These are phyloP conservation scores for Claviceps sp. DNA, from an alignment of 2,329 filamentous ascomycete genomes.

Conservation along the genomic window DNA sequence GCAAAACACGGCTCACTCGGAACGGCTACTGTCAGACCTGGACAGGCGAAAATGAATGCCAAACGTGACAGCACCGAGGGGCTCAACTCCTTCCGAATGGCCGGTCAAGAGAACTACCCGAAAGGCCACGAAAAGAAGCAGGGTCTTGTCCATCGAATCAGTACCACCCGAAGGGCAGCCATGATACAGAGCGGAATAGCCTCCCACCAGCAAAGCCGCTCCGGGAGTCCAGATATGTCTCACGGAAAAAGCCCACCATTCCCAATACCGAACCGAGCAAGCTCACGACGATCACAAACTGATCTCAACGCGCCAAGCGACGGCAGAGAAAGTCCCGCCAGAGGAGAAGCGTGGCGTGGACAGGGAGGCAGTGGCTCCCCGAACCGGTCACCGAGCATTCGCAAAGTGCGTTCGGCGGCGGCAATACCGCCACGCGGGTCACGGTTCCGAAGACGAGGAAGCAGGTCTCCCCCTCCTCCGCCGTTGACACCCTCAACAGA, in stretches of 20 bases:
- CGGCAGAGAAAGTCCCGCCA: conserved; percentile 64
- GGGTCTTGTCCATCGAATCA: conserved; percentile 27
- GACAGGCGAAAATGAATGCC: conserved; percentile 22
- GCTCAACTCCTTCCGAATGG: conserved; percentile 30
- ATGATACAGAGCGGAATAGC: conserved; percentile 70
- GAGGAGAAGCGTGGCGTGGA: conserved; percentile 41
- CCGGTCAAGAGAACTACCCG: conserved; percentile 17
- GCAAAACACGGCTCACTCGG: conserved; percentile 30
- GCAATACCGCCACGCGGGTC: conserved; percentile 45
- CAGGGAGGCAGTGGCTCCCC: conserved; percentile 34
- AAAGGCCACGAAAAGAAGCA: conserved; percentile 16
- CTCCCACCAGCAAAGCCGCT: conserved; percentile 49
- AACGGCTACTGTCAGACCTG: conserved; percentile 28
- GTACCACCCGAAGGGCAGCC: conserved; percentile 61
- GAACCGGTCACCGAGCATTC: conserved; percentile 49
- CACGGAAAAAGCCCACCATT: conserved; percentile 63
- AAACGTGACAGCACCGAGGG: conserved; percentile 28
- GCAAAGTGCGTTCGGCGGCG: conserved; percentile 76
- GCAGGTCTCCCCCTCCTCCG: conserved; percentile 50
- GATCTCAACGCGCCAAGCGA: conserved; percentile 56
- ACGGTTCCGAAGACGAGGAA: conserved; percentile 35
- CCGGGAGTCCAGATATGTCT: conserved; percentile 51
- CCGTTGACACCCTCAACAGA: conserved; percentile 56
- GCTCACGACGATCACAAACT: conserved; percentile 61
- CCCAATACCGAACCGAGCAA: conserved; percentile 79